Evolutionary conservation across 176 grass and related monocot species (phyloP).

Genomic region (Oryza glumipatula): DNA sequence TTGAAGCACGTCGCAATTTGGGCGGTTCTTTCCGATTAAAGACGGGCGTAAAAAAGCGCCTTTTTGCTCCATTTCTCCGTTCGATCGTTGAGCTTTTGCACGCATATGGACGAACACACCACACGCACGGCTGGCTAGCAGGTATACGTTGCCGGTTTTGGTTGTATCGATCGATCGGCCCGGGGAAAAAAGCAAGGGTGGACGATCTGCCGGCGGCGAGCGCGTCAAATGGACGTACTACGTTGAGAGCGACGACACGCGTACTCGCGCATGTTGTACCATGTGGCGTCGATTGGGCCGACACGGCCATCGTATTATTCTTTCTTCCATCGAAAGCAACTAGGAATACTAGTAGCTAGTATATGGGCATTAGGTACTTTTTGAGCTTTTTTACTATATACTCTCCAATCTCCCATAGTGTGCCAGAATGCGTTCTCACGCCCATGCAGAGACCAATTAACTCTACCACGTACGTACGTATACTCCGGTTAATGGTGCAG

Average conservation of each 20-base stretch:
- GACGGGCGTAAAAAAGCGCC: background rate
- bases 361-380: no score
- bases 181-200: background rate
- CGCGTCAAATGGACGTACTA: background rate
- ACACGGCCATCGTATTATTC: conserved; percentile 26
- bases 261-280: background rate
- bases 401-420: background rate
- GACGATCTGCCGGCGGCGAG: background rate
- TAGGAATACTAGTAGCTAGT: no score
- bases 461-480: no score
- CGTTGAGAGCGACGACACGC: background rate
- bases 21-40: background rate
- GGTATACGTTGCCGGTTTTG: background rate
- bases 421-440: background rate
- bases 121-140: background rate
- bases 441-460: background rate
- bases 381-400: no score
- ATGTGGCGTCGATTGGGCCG: background rate
- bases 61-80: conserved; percentile 1
- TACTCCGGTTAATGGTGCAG: background rate
- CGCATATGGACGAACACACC: background rate
- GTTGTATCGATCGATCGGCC: background rate
- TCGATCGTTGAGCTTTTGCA: background rate
- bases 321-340: conserved; percentile 19
- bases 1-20: background rate